Evolutionary conservation across 805 yeast genomes (phyloP).

Genomic region (Zygotorulaspora florentina): DNA sequence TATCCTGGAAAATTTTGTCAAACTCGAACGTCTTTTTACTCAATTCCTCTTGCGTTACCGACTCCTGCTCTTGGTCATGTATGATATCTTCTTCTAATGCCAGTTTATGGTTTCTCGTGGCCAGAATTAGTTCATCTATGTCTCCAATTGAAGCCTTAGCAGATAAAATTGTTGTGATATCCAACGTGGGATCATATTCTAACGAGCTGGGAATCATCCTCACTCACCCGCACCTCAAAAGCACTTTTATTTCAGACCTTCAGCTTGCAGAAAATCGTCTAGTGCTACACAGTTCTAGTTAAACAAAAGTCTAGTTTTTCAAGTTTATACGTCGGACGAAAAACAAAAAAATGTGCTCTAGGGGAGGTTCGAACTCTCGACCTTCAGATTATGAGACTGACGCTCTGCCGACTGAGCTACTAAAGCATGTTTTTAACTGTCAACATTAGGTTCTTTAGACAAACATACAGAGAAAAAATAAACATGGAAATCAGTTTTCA

Average conservation of each 20-base stretch:
- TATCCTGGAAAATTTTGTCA: slow-evolving; percentile 40
- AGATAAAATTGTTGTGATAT: slow-evolving; percentile 48
- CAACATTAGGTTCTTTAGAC: neutral
- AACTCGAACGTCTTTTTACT: slow-evolving; percentile 25
- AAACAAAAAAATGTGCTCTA: slow-evolving; percentile 36
- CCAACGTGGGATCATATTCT: slow-evolving; percentile 51
- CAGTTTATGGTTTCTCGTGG: slow-evolving; percentile 48
- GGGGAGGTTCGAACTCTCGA: slow-evolving; percentile 50
- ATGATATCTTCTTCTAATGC: slow-evolving; percentile 46
- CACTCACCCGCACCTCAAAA: neutral
- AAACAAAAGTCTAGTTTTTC: too few relatives aligned
- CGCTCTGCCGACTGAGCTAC: slow-evolving; percentile 52
- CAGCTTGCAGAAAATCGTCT: neutral
- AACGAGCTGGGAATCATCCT: slow-evolving; percentile 31
- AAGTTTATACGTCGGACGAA: too few relatives aligned
- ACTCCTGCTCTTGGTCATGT: slow-evolving; percentile 34
- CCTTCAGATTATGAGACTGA: slow-evolving; percentile 51
- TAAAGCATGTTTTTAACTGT: slow-evolving; percentile 32
- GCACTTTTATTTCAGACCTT: neutral
- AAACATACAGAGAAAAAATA: neutral
- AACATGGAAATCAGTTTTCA: too few relatives aligned
- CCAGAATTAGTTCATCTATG: slow-evolving; percentile 47
- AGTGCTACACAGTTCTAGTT: neutral
- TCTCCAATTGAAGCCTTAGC: slow-evolving; percentile 48
- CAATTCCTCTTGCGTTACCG: slow-evolving; percentile 5